Evolutionary conservation across 2,329 filamentous ascomycete genomes (phyloP).

Genomic region (Pseudogymnoascus sp.): DNA sequence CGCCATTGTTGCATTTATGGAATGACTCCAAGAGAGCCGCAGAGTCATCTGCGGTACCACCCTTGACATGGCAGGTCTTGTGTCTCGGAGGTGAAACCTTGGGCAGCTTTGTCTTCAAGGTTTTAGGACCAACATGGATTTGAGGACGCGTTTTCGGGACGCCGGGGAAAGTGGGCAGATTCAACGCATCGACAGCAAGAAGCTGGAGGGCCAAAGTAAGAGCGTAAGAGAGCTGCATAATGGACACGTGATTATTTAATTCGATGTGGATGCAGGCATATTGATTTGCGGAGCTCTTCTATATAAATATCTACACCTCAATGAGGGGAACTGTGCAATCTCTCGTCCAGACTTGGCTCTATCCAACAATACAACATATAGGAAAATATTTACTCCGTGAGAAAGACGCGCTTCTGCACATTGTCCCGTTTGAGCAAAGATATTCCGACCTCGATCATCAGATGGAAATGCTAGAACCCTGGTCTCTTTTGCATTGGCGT

Average conservation of each 20-base stretch:
- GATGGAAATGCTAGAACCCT: background rate
- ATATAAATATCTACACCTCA: background rate
- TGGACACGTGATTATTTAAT: background rate
- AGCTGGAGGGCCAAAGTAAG: background rate
- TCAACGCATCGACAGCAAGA: background rate
- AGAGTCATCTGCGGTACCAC: slow-evolving; percentile 27
- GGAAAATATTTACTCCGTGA: slow-evolving; percentile 7
- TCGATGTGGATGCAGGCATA: background rate
- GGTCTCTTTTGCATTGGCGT: background rate
- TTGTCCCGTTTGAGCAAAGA: background rate
- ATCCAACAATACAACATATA: background rate
- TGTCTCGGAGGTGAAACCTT: background rate
- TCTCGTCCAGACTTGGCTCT: background rate
- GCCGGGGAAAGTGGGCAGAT: background rate
- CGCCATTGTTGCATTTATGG: slow-evolving; percentile 53
- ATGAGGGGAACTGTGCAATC: background rate
- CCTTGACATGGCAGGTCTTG: slow-evolving; percentile 21
- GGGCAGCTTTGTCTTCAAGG: background rate
- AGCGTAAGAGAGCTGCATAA: background rate
- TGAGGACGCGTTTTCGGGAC: background rate
- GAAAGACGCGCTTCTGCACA: background rate
- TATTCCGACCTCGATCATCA: background rate
- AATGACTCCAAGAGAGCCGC: slow-evolving; percentile 47
- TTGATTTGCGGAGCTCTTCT: slow-evolving; percentile 1
- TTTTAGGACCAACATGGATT: background rate